Evolutionary conservation across 139 green algal species (phyloP).

Genomic region (Prasinococcaceae sp.): DNA sequence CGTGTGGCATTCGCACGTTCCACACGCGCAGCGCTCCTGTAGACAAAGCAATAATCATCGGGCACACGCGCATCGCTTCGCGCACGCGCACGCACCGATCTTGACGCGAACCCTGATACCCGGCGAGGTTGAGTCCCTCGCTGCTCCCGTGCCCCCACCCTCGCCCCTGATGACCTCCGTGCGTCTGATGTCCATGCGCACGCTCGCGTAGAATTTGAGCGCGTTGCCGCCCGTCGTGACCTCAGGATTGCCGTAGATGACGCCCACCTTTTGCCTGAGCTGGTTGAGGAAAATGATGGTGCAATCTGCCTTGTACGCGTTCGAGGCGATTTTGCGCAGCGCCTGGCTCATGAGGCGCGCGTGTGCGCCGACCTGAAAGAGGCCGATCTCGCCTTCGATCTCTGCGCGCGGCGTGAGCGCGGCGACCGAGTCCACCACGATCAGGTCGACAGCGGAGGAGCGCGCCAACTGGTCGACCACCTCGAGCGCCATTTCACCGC

Average conservation of each 20-base stretch:
- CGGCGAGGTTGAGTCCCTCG: too few relatives aligned
- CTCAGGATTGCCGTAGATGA: too few relatives aligned
- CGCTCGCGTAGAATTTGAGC: conserved; percentile 77
- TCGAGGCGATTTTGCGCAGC: conserved; percentile 74
- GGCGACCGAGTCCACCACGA: conserved; percentile 83
- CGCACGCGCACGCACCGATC: too few relatives aligned
- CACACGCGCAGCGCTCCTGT: too few relatives aligned
- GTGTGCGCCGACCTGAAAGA: conserved; percentile 56
- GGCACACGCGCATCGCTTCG: too few relatives aligned
- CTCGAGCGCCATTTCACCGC: conserved; percentile 66
- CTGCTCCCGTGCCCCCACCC: too few relatives aligned
- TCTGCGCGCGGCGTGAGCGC: conserved; percentile 75
- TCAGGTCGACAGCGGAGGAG: conserved; percentile 53
- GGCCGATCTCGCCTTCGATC: conserved; percentile 52
- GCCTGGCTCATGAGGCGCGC: conserved; percentile 83
- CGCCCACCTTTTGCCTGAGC: conserved; percentile 72
- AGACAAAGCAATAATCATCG: too few relatives aligned
- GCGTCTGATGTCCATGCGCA: conserved; percentile 30
- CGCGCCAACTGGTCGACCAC: conserved; percentile 64
- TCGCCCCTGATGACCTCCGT: too few relatives aligned
- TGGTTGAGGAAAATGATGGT: conserved; percentile 92
- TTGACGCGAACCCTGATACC: too few relatives aligned
- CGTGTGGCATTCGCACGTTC: too few relatives aligned
- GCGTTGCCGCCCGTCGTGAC: conserved; percentile 77
- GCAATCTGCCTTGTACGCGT: conserved; percentile 53